Evolutionary conservation across 371 early-diverging fungal genomes (phyloP).

Genomic region (Syncephalastrum monosporum): DNA sequence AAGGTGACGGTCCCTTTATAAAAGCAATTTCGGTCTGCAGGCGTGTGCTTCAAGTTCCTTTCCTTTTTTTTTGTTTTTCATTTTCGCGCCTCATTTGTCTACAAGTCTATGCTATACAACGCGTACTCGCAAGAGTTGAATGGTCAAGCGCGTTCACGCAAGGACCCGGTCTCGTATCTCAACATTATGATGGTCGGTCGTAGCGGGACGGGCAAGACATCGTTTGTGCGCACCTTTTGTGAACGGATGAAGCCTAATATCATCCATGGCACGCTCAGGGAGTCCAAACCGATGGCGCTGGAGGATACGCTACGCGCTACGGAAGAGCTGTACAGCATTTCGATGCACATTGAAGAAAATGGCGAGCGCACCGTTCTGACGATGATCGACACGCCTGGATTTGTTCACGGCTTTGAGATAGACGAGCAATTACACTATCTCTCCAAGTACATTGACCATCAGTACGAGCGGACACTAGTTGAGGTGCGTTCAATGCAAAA

Average conservation of each 20-base stretch:
- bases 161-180: constrained; percentile 45
- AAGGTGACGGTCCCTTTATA: too few relatives aligned
- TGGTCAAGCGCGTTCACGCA: constrained; percentile 26
- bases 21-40: too few relatives aligned
- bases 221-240: constrained; percentile 80
- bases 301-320: constrained; percentile 34
- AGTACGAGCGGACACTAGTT: constrained; percentile 71
- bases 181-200: constrained; percentile 73
- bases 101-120: constrained; percentile 24
- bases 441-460: constrained; percentile 65
- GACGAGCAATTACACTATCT: constrained; percentile 53
- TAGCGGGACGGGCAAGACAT: constrained; percentile 73
- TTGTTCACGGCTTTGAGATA: constrained; percentile 38
- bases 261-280: constrained; percentile 28
- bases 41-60: too few relatives aligned
- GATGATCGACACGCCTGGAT: constrained; percentile 83
- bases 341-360: constrained; percentile 73
- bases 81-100: neutral
- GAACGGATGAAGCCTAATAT: constrained; percentile 39
- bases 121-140: constrained; percentile 27
- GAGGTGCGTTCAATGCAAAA: constrained; percentile 47
- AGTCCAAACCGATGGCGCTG: constrained; percentile 25
- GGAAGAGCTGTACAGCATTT: constrained; percentile 47
- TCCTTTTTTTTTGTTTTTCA: too few relatives aligned
- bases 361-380: constrained; percentile 77